Conservation (phyloP, 2,329 filamentous ascomycete genomes). For the Juglanconis sp. region DNA sequence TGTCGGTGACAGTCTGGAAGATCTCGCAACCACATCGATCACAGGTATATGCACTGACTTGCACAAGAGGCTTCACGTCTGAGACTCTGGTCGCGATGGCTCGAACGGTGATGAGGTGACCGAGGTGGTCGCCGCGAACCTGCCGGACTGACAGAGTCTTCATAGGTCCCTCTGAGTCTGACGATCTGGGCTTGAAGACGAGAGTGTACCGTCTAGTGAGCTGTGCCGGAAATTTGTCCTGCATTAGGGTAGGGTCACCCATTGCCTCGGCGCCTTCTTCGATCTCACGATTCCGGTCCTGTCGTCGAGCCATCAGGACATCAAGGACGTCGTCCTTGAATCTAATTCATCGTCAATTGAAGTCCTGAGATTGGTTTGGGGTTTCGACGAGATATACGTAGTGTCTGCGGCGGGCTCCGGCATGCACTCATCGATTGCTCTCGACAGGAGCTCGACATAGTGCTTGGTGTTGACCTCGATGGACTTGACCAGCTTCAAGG, state of each 20-base stretch:
- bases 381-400: slow-evolving; percentile 50
- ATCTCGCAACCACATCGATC: slow-evolving; percentile 96
- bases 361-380: neutral
- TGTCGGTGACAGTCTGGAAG: slow-evolving; percentile 91
- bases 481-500: slow-evolving; percentile 70
- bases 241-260: slow-evolving; percentile 60
- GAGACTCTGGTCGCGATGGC: slow-evolving; percentile 94
- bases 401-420: slow-evolving; percentile 74
- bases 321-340: slow-evolving; percentile 98
- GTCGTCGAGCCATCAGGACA: slow-evolving; percentile 90
- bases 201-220: slow-evolving; percentile 92
- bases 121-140: slow-evolving; percentile 88
- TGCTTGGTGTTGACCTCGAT: slow-evolving; percentile 91
- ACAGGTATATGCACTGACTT: slow-evolving; percentile 96
- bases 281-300: slow-evolving; percentile 78
- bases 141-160: slow-evolving; percentile 85
- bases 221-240: slow-evolving; percentile 84
- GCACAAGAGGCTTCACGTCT: slow-evolving; percentile 95
- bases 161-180: slow-evolving; percentile 59
- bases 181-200: slow-evolving; percentile 89
- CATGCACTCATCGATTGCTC: slow-evolving; percentile 83
- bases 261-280: slow-evolving; percentile 63
- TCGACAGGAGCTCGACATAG: slow-evolving; percentile 87
- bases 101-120: slow-evolving; percentile 87
- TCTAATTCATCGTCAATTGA: slow-evolving; percentile 42